A percentile compares a stretch with the other conserved stretches of the same genome.
Evolutionary conservation across 2,329 filamentous ascomycete species (phyloP).

Genomic region (Thelonectria discophora): DNA sequence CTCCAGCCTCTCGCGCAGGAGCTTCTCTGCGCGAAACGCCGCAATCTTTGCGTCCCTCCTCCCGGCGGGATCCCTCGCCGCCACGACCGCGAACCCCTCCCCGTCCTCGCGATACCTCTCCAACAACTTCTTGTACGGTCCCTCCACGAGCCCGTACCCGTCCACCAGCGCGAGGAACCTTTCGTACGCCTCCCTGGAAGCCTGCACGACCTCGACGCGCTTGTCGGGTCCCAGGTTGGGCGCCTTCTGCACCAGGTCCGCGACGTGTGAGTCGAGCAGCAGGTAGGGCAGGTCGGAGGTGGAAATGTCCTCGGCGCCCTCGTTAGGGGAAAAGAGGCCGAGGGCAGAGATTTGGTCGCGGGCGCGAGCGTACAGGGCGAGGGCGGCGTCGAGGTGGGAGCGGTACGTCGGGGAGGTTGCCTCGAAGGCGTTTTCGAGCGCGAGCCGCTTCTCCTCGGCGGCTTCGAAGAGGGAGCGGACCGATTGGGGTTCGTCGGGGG

Average conservation of each 20-base stretch:
- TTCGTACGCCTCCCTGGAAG: slow-evolving; percentile 77
- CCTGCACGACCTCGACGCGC: slow-evolving; percentile 69
- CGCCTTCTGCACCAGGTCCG: slow-evolving; percentile 78
- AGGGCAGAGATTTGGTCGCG: slow-evolving; percentile 73
- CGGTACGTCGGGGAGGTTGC: slow-evolving; percentile 72
- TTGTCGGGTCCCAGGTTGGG: slow-evolving; percentile 62
- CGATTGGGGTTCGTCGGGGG: slow-evolving; percentile 57
- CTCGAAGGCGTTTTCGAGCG: slow-evolving; percentile 72
- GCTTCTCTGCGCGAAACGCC: slow-evolving; percentile 85
- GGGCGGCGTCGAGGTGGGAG: slow-evolving; percentile 71
- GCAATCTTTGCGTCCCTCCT: slow-evolving; percentile 86
- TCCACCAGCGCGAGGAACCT: slow-evolving; percentile 80
- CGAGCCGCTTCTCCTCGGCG: slow-evolving; percentile 60
- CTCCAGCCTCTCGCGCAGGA: slow-evolving; percentile 83
- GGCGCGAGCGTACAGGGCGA: slow-evolving; percentile 78
- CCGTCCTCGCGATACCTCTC: slow-evolving; percentile 78
- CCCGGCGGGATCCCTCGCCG: slow-evolving; percentile 68
- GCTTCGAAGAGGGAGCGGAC: slow-evolving; percentile 60
- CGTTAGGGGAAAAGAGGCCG: slow-evolving; percentile 90
- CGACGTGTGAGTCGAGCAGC: slow-evolving; percentile 78
- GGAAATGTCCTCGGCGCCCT: slow-evolving; percentile 84
- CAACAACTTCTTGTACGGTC: slow-evolving; percentile 72
- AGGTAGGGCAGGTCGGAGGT: slow-evolving; percentile 89
- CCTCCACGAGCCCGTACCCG: slow-evolving; percentile 76
- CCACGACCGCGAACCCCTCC: slow-evolving; percentile 75